phyloP scores from a whole-genome alignment of 192 early-diverging fungal species.

The Linnemannia exigua region DNA sequence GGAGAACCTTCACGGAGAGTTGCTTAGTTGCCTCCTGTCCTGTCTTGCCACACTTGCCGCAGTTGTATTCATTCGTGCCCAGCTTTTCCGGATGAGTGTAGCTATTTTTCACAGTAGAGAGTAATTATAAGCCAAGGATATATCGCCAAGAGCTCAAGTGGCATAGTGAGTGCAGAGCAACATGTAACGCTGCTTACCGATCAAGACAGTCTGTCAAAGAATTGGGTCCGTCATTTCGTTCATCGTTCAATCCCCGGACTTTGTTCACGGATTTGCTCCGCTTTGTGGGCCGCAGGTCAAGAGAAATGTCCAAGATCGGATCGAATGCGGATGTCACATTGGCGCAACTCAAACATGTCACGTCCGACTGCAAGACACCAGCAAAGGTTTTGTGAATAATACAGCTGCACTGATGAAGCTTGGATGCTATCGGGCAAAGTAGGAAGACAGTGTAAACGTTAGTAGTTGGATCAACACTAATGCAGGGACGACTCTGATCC shows the following conservation, averaged over 20 bases:
- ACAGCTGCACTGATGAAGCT: slow-evolving; percentile 77
- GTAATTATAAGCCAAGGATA: not conserved
- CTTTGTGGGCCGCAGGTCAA: slow-evolving; percentile 78
- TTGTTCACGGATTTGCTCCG: slow-evolving; percentile 48
- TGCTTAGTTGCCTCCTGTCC: slow-evolving; percentile 87
- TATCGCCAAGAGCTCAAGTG: not conserved
- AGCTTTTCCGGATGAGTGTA: slow-evolving; percentile 88
- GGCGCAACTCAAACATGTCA: slow-evolving; percentile 86
- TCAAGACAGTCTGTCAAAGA: slow-evolving; percentile 78
- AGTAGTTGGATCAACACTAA: not conserved
- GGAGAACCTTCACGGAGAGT: slow-evolving; percentile 86
- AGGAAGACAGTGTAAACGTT: not conserved
- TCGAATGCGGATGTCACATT: slow-evolving; percentile 86
- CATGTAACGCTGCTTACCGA: slow-evolving; percentile 56
- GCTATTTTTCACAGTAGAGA: slow-evolving; percentile 21
- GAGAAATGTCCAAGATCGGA: slow-evolving; percentile 92
- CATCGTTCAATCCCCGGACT: slow-evolving; percentile 34
- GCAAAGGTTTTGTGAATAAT: slow-evolving; percentile 93
- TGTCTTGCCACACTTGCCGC: slow-evolving; percentile 74
- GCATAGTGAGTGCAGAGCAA: not conserved
- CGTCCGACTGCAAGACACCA: slow-evolving; percentile 91
- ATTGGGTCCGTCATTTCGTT: slow-evolving; percentile 55
- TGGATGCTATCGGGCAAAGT: slow-evolving; percentile 23
- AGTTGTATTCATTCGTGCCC: slow-evolving; percentile 73
- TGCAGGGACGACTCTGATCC: not conserved